A percentile compares a stretch with the other conserved stretches of the same genome.
These are phyloP conservation scores for Trichoderma arundinaceum DNA, from an alignment of 2,329 filamentous ascomycete genomes.

Conservation along the genomic window DNA sequence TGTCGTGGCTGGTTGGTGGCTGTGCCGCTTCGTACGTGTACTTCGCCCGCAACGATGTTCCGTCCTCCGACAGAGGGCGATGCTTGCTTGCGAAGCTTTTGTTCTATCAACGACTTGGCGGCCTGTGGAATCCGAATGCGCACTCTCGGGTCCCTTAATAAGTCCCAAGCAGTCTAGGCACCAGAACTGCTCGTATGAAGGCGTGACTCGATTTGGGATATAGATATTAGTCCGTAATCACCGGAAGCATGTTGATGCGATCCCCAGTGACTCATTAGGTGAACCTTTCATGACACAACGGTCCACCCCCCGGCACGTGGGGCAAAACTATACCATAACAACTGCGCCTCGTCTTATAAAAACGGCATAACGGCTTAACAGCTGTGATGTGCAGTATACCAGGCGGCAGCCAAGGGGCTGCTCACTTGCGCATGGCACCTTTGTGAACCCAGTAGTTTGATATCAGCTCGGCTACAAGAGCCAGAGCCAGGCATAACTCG, in stretches of 20 bases:
- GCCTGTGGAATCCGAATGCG: slow-evolving; percentile 11
- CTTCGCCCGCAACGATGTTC: no score
- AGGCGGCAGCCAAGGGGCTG: slow-evolving; percentile 29
- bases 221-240: background rate
- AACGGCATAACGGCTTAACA: slow-evolving; percentile 20
- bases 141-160: slow-evolving; percentile 21
- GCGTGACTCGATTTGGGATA: slow-evolving; percentile 11
- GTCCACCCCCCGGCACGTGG: slow-evolving; percentile 18
- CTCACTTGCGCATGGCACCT: slow-evolving; percentile 32
- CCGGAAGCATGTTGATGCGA: slow-evolving; percentile 10
- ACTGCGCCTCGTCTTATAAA: slow-evolving; percentile 36
- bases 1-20: slow-evolving; percentile 22
- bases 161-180: slow-evolving; percentile 23
- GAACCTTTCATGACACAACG: slow-evolving; percentile 12
- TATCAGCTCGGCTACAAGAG: background rate
- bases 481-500: background rate
- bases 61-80: no score
- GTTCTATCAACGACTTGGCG: background rate
- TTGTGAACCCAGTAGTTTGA: slow-evolving; percentile 26
- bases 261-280: slow-evolving; percentile 26
- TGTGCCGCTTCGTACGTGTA: background rate
- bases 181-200: background rate
- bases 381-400: slow-evolving; percentile 8
- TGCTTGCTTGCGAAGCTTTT: background rate
- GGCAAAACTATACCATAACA: slow-evolving; percentile 33